Base-by-base conservation (phyloP, 371 early-diverging fungal species). In the Umbelopsis sp. region DNA sequence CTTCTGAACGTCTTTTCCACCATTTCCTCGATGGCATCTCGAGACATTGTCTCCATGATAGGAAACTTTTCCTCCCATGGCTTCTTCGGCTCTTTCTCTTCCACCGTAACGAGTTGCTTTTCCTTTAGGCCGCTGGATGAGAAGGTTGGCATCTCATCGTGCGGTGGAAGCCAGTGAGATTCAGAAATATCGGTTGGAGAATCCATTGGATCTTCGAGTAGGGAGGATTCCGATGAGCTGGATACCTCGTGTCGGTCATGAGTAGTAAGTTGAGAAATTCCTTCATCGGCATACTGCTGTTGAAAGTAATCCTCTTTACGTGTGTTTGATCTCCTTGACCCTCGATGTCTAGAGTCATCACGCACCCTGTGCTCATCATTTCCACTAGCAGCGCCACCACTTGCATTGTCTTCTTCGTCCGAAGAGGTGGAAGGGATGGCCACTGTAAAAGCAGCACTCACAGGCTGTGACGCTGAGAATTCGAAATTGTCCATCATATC, bases 11-110 rank as follows among this genome's bases (percentile, higher is more conserved):
- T 91, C 75, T 91, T 91, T 66, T 94, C 93, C n/a, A 96, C 94
- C 93, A 97, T 93, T 69, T 96, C 95, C 67, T 93, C 90, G 53
- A 96, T 93, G 0, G 97, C 96, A 70, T 94, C 95, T 74, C 94
- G 96, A 12, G 91, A 87, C 90, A 96, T 92, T 32, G 92, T 90
- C 72, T 96, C 96, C 90, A 96, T 91, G 53, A 94, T 89, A 0
- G 96, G 93, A 78, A 89, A 90, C 29, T 87, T 87, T 62, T 86
- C 86, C 64, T 86, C 84, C 79, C 85, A 87, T 7, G 76, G 70
- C 64, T 76, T 76, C 48, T 78, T 81, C 6, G 78, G 69, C 24
- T 64, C 46, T 44, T 16, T 46, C 22, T 44, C 45, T 44, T 64
- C 44, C 35, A 35, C 51, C n/a, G 44, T 41, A 41, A 44, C 25